Percentiles rank a stretch among this genome's conserved stretches.
Conservation (phyloP, 306 rosid species). For the Inga leiocalycina region DNA sequence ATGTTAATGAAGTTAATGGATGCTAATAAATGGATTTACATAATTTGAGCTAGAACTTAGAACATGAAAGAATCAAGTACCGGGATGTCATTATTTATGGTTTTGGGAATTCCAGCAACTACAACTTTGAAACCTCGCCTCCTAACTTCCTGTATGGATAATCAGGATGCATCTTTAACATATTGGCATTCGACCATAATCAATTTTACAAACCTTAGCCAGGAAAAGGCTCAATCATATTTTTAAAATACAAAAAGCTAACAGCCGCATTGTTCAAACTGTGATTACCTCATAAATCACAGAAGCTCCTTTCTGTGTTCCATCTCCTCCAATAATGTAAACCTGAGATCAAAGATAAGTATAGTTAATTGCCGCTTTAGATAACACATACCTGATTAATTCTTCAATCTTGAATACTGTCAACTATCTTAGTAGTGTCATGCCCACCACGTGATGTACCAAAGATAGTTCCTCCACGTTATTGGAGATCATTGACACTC, state of each 20-base stretch:
- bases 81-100: slow-evolving; percentile 94
- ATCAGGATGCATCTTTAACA: slow-evolving; percentile 24
- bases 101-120: slow-evolving; percentile 93
- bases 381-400: slow-evolving; percentile 75
- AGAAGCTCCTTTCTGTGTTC: slow-evolving; percentile 93
- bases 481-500: slow-evolving; percentile 87
- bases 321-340: slow-evolving; percentile 97
- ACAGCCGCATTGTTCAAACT: neutral
- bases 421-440: slow-evolving; percentile 85
- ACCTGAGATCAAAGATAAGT: slow-evolving; percentile 54
- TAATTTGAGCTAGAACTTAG: slow-evolving; percentile 12
- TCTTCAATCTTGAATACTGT: slow-evolving; percentile 91
- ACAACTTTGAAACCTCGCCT: slow-evolving; percentile 87
- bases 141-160: slow-evolving; percentile 70
- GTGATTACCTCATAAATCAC: slow-evolving; percentile 77
- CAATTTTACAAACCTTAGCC: slow-evolving; percentile 4
- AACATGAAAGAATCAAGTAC: slow-evolving; percentile 43
- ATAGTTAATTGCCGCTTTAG: slow-evolving; percentile 1
- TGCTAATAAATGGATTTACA: neutral
- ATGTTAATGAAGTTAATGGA: slow-evolving; percentile 20
- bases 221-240: neutral
- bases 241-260: neutral
- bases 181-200: slow-evolving; percentile 15
- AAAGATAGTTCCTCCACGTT: slow-evolving; percentile 90
- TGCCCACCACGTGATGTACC: slow-evolving; percentile 97